Evolutionary conservation across 164 flowering plant genomes (phyloP).

Genomic region (Warburgia ugandensis): DNA sequence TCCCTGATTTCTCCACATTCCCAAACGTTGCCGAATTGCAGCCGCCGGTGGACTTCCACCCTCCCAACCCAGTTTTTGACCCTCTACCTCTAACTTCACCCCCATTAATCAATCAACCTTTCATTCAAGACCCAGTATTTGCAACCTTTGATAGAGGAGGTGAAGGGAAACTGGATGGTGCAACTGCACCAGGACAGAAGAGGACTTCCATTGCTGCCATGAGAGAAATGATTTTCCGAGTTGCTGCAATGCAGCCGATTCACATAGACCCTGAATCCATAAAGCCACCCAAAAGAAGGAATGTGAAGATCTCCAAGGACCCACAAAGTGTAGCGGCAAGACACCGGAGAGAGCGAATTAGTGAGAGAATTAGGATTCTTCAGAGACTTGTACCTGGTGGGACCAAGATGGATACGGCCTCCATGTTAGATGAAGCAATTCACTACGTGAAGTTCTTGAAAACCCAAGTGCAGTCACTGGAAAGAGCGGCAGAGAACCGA

Average conservation of each 20-base stretch:
- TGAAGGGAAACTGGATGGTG: constrained; percentile 12
- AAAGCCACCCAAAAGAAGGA: constrained; percentile 51
- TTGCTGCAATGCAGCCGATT: constrained; percentile 62
- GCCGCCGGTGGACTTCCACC: constrained; percentile 13
- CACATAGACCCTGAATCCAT: constrained; percentile 58
- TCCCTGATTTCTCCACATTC: constrained; percentile 21
- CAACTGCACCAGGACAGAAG: constrained; percentile 15
- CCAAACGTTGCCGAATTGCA: constrained; percentile 11
- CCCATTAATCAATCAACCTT: constrained; percentile 16
- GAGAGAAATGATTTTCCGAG: constrained; percentile 58
- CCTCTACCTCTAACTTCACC: constrained; percentile 9
- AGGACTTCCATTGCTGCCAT: constrained; percentile 33
- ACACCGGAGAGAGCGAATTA: constrained; percentile 52
- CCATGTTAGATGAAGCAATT: constrained; percentile 60
- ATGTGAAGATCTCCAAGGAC: constrained; percentile 56
- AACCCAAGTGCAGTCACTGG: constrained; percentile 45
- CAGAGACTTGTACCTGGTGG: constrained; percentile 64
- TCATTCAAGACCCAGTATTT: constrained; percentile 16
- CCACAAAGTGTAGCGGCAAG: constrained; percentile 64
- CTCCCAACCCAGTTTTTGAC: background rate
- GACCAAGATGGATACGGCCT: constrained; percentile 64
- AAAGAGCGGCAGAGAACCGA: constrained; percentile 28
- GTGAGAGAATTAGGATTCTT: constrained; percentile 51
- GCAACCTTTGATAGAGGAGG: no score
- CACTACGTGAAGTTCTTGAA: constrained; percentile 57